Evolutionary conservation across 2,329 filamentous ascomycete genomes (phyloP).

Genomic region (Pseudocercospora musae): DNA sequence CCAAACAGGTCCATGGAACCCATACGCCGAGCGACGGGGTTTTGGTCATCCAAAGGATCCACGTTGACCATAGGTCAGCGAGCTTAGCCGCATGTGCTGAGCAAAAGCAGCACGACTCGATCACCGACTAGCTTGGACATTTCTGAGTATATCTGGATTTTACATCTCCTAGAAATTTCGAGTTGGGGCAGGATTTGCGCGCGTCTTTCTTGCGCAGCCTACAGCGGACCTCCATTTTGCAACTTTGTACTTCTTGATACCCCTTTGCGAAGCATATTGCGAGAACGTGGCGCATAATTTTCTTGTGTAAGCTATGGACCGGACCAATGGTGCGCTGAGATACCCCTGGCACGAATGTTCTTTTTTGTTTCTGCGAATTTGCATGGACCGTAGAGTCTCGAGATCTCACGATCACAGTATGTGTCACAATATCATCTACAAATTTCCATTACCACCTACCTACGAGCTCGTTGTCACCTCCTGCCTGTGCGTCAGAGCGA

Average conservation of each 20-base stretch:
- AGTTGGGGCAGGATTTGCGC: not conserved
- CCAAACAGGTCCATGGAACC: conserved; percentile 35
- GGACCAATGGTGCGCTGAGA: not conserved
- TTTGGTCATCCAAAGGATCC: conserved; percentile 6
- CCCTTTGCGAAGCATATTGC: conserved; percentile 3
- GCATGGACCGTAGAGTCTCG: conserved; percentile 2
- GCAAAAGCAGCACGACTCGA: not conserved
- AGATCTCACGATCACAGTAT: conserved; percentile 1
- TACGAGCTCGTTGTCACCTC: too few species aligned
- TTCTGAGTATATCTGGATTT: not conserved
- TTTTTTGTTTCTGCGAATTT: not conserved
- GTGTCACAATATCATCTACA: not conserved
- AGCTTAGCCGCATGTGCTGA: not conserved
- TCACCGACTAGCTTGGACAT: not conserved
- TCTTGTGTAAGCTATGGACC: not conserved
- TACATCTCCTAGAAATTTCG: not conserved
- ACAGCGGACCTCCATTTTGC: not conserved
- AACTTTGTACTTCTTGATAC: conserved; percentile 2
- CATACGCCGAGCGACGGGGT: conserved; percentile 28
- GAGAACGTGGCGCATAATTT: conserved; percentile 1
- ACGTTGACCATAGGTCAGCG: not conserved
- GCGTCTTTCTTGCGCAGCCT: not conserved
- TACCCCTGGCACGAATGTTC: conserved; percentile 4
- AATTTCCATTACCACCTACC: not conserved
- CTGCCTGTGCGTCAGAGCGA: too few species aligned